Conservation (phyloP, 2,329 filamentous ascomycete species). For the Pyrenophora seminiperda region DNA sequence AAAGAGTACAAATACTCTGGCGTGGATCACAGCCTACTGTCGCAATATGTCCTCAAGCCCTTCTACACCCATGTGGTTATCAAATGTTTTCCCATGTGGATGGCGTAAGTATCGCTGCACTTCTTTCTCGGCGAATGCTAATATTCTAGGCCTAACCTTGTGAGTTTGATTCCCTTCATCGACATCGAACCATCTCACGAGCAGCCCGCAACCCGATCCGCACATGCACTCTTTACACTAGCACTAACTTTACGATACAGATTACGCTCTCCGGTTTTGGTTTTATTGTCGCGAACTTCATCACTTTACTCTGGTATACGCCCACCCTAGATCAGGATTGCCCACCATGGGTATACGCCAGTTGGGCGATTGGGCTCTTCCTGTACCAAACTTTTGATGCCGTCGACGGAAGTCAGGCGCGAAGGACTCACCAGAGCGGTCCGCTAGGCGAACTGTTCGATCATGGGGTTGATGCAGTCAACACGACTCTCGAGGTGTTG, state of each 20-base stretch:
- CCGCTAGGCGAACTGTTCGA: conserved; percentile 96
- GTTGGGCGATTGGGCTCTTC: conserved; percentile 87
- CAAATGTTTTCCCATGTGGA: conserved; percentile 90
- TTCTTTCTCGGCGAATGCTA: conserved; percentile 18
- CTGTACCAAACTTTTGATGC: conserved; percentile 98
- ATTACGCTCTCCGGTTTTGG: conserved; percentile 90
- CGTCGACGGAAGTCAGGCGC: conserved; percentile 90
- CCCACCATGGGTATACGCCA: conserved; percentile 91
- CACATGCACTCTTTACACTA: conserved; percentile 4
- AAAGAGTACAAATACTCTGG: conserved; percentile 94
- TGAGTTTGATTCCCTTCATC: conserved; percentile 27
- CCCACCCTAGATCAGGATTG: conserved; percentile 94
- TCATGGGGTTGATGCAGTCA: conserved; percentile 93
- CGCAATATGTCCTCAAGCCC: conserved; percentile 93
- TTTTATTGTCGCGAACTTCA: conserved; percentile 86
- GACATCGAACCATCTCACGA: neutral
- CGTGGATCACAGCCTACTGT: conserved; percentile 87
- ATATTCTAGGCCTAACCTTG: conserved; percentile 46
- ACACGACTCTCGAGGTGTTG: conserved; percentile 90
- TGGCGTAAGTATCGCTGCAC: conserved; percentile 69
- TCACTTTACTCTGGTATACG: conserved; percentile 94
- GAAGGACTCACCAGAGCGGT: conserved; percentile 88
- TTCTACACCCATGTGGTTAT: conserved; percentile 97
- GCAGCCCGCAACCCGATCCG: neutral
- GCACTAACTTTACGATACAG: conserved; percentile 39